A percentile compares a stretch with the other conserved stretches of the same genome.
These are phyloP conservation scores for Paecilomyces sp. DNA, from an alignment of 2,329 filamentous ascomycete species.

Conservation along the genomic window DNA sequence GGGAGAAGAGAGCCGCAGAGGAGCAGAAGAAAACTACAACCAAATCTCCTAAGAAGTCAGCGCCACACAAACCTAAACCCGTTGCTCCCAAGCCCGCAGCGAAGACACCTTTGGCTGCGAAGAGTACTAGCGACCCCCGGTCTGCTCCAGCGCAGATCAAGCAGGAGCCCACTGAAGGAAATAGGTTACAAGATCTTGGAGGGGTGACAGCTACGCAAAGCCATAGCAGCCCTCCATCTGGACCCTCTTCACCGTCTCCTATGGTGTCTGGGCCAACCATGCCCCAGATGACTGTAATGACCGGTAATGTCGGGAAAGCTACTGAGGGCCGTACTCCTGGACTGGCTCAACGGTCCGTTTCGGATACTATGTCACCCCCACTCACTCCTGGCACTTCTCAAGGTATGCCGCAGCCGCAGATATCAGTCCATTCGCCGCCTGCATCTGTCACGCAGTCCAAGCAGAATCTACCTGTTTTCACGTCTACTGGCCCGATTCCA, in stretches of 20 bases:
- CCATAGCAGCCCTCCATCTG: neutral
- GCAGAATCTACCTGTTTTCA: constrained; percentile 43
- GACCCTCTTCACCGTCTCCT: neutral
- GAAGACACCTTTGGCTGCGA: constrained; percentile 6
- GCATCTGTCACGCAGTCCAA: constrained; percentile 26
- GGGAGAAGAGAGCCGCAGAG: constrained; percentile 39
- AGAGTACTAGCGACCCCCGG: constrained; percentile 1
- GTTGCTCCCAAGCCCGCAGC: constrained; percentile 6
- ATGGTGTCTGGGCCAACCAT: neutral
- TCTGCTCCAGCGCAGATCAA: neutral
- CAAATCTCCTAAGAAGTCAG: constrained; percentile 24
- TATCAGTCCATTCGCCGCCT: constrained; percentile 21
- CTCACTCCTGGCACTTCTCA: constrained; percentile 13
- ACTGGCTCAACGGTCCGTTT: neutral
- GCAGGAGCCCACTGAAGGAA: neutral
- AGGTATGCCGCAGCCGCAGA: constrained; percentile 9
- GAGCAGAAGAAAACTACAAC: constrained; percentile 31
- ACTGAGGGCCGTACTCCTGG: neutral
- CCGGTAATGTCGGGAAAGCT: neutral
- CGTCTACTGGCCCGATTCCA: constrained; percentile 37
- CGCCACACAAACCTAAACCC: constrained; percentile 14
- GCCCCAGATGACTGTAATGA: neutral
- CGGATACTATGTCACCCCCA: constrained; percentile 15
- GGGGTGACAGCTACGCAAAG: neutral
- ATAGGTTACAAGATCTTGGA: neutral